Evolutionary conservation across 2,329 filamentous ascomycete species (phyloP), one percentile per base, ranked within the genome.

Genomic region (Neonectria punicea): DNA sequence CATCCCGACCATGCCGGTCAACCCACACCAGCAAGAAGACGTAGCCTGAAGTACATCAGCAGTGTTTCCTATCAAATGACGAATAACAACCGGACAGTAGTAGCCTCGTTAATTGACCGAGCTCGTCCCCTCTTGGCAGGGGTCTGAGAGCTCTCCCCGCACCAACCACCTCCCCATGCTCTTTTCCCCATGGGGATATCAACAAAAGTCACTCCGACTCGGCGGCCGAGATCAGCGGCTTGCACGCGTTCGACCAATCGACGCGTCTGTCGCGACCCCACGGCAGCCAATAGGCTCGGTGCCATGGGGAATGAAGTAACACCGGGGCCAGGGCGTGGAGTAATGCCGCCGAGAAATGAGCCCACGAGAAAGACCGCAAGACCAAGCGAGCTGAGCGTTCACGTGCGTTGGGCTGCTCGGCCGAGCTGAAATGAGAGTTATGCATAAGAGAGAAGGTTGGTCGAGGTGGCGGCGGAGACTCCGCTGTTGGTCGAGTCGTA

Each of bases 171-270:
- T 47, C 44, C 44, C 44, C 13, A 14, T 43, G 44, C 22, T 47
- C 14, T 20, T 25, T 47, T 47, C 44, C 44, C 22, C 32, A 5
- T 30, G 46, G 25, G 14, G 10, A 67, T 16, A 47, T 16, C 67
- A 68, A 55, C 4, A 39, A 44, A n/a, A 68, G 43, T 68, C 54
- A 36, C 66, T 39, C 67, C 67, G 67, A 69, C 62, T 36, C 51
- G 39, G 50, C 43, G 65, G 61, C 66, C 67, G 67, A 68, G 41
- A 56, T 47, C 58, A 47, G 54, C 53, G 22, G 30, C 13, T 58
- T 50, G 11, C 18, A n/a, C 28, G 7, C 10, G 53, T 25, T 30
- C 10, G 58, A 65, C 66, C 66, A 69, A 60, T 43, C 36, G 49
- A 67, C 61, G 20, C 18, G n/a, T 30, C 4, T 10, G 14, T 13